A percentile compares a stretch with the other conserved stretches of the same genome.
Conservation (phyloP, 768 basidiomycete genomes). For the Nevesoporus exiguus region DNA sequence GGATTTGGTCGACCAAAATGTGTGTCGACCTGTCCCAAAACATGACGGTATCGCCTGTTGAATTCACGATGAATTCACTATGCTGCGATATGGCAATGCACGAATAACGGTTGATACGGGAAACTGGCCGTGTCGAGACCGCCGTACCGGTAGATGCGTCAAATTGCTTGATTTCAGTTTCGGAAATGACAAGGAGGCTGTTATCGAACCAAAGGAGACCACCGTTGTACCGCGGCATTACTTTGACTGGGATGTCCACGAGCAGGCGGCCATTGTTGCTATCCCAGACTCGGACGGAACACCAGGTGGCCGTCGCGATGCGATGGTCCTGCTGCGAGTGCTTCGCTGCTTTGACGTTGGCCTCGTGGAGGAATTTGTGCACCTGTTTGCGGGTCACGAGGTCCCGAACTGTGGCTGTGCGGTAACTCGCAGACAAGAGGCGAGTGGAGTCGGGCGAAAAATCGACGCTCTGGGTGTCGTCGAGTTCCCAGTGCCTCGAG, state of each 20-base stretch:
- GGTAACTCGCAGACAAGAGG: too few relatives aligned
- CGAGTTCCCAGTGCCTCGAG: background rate
- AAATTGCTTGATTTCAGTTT: background rate
- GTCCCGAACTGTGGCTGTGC: too few relatives aligned
- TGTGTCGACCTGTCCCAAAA: background rate
- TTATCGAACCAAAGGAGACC: background rate
- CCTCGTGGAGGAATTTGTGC: background rate
- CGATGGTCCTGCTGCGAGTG: background rate
- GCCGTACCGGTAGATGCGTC: background rate
- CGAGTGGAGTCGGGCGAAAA: background rate
- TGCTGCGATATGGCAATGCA: background rate
- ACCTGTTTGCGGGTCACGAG: background rate
- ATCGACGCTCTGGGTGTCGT: background rate
- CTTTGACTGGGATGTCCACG: background rate
- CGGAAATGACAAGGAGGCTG: background rate
- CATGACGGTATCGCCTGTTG: background rate
- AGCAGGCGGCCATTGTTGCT: background rate
- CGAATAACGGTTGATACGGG: background rate
- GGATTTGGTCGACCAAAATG: background rate
- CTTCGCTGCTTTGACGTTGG: background rate
- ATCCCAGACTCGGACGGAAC: background rate
- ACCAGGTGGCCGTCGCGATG: background rate
- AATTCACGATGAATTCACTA: background rate
- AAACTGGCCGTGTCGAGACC: background rate
- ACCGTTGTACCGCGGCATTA: background rate